Base-by-base conservation (phyloP, 129 eudicot genomes). In the Pulicaria dysenterica region DNA sequence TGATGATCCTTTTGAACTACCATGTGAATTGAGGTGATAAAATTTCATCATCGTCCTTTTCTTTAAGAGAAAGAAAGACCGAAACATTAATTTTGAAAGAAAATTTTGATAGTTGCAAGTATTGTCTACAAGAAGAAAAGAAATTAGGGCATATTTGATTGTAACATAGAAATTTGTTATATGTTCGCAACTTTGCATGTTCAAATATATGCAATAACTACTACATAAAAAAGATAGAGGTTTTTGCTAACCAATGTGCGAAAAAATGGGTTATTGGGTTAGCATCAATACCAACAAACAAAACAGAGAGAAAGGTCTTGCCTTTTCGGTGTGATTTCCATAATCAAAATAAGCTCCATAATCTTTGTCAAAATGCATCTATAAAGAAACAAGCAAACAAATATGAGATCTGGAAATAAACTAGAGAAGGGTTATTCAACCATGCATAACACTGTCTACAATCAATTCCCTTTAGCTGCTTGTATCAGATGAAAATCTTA, bases 281-380 rank as follows among this genome's bases (percentile, higher is more conserved):
- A 61, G 39, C 48, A 15, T 17, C 16, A 50, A 34, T 16, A 2
- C 5, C 8, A 46, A 19, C 4, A 50, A 62, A 55, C 24, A 17
- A 14, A 17, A 40, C 7, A n/a, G 68, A 73, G 60, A 64, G 2
- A 24, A 24, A 24, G 31, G 31, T 12, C 55, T 68, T 76, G 88
- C 99, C 94, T 83, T 83, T 83, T 95, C 99, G 4, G 99, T 86
- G 81, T 95, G 99, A 82, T 90, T 88, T 37, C 99, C 99, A 66
- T 76, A 95, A 83, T 95, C 99, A 78, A 86, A 86, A 64, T 95
- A 95, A 68, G 94, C 90, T 56, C 96, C 97, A 68, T 70, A 67
- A 13, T 71, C 77, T 70, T 77, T 39, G 74, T 95, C 97, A 11
- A 90, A 85, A 81, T 95, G 99, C 91, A 95, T 86, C 99, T 95